Evolutionary conservation across 2,329 filamentous ascomycete species (phyloP).

Genomic region (Chaetothyriales sp.): DNA sequence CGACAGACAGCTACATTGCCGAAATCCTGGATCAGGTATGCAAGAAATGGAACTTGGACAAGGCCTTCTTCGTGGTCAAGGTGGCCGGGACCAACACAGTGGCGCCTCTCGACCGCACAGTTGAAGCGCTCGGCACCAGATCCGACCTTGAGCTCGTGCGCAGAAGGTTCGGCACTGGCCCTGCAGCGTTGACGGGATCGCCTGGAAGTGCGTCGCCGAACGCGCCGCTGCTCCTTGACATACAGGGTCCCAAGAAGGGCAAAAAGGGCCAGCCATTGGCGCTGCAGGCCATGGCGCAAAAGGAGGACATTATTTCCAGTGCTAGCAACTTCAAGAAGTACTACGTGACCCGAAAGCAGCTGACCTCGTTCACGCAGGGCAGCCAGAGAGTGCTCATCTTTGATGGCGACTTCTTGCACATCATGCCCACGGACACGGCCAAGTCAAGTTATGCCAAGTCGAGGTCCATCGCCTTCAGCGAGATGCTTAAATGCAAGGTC

Average conservation of each 20-base stretch:
- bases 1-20: conserved; percentile 54
- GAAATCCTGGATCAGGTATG: conserved; percentile 52
- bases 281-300: conserved; percentile 29
- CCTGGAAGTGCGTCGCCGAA: conserved; percentile 51
- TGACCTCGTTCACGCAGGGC: conserved; percentile 49
- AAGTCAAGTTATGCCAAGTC: conserved; percentile 40
- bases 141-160: conserved; percentile 49
- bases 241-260: conserved; percentile 28
- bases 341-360: conserved; percentile 50
- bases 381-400: conserved; percentile 49
- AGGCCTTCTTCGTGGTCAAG: conserved; percentile 49
- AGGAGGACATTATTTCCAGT: conserved; percentile 29
- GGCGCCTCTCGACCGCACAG: conserved; percentile 49
- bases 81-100: conserved; percentile 50
- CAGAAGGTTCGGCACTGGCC: conserved; percentile 48
- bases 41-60: conserved; percentile 50
- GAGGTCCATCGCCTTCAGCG: conserved; percentile 49
- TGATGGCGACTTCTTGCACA: conserved; percentile 53
- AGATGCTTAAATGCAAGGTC: conserved; percentile 52
- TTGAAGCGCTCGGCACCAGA: conserved; percentile 48
- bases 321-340: conserved; percentile 47
- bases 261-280: conserved; percentile 33
- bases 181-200: conserved; percentile 42
- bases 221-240: conserved; percentile 46
- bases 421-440: conserved; percentile 44